Conservation (phyloP, 495 filamentous ascomycete genomes). For the Aeminium ludgeri region DNA sequence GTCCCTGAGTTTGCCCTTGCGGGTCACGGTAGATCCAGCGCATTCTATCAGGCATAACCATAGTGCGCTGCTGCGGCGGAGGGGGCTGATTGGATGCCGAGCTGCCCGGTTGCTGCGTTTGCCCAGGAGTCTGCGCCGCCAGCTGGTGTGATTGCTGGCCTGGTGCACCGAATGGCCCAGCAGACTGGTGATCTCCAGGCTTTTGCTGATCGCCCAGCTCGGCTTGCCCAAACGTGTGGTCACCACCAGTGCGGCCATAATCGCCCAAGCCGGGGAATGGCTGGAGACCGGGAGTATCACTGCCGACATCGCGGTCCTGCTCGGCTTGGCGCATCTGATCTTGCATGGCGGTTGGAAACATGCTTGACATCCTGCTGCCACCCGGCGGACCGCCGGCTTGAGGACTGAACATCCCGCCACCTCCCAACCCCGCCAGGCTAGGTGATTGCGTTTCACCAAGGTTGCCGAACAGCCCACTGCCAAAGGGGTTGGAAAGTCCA, state of each 20-base stretch:
- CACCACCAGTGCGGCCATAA: neutral
- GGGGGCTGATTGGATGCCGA: slow-evolving; percentile 39
- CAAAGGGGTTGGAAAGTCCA: slow-evolving; percentile 49
- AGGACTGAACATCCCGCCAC: slow-evolving; percentile 31
- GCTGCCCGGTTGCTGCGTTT: slow-evolving; percentile 19
- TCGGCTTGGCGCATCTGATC: slow-evolving; percentile 55
- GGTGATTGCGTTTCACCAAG: slow-evolving; percentile 64
- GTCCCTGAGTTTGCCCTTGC: slow-evolving; percentile 76
- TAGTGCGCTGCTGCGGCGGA: slow-evolving; percentile 58
- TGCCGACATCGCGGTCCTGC: slow-evolving; percentile 1
- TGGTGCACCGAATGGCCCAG: slow-evolving; percentile 6
- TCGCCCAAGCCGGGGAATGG: slow-evolving; percentile 3
- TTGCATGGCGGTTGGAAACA: slow-evolving; percentile 78
- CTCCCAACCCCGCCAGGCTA: slow-evolving; percentile 40
- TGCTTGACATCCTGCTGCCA: slow-evolving; percentile 55
- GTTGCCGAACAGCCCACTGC: slow-evolving; percentile 48
- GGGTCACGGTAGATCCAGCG: slow-evolving; percentile 96
- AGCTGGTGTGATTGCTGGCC: slow-evolving; percentile 1
- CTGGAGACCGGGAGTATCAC: neutral
- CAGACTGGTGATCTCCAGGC: neutral
- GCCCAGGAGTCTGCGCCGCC: neutral
- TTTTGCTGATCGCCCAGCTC: neutral
- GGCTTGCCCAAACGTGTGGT: neutral
- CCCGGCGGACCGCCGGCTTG: slow-evolving; percentile 33
- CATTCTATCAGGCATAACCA: slow-evolving; percentile 99